Evolutionary conservation across 306 rosid species (phyloP).

Genomic region (Psophocarpus tetragonolobus): DNA sequence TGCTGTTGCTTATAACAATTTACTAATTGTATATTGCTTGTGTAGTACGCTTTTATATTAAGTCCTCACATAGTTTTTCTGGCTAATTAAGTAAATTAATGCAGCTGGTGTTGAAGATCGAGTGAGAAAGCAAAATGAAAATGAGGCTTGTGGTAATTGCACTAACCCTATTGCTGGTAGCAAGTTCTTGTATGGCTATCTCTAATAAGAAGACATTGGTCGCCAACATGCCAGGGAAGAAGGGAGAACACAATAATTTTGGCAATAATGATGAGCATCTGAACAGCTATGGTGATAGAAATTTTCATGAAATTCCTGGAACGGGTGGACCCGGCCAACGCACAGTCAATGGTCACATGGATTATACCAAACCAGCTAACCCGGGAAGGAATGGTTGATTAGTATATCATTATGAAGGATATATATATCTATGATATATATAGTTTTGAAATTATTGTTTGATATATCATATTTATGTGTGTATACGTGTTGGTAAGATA

Average conservation of each 20-base stretch:
- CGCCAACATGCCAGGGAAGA: background rate
- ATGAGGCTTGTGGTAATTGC: slow-evolving; percentile 33
- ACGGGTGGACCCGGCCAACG: background rate
- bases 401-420: background rate
- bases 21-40: background rate
- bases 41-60: background rate
- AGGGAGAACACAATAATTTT: background rate
- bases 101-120: background rate
- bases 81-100: background rate
- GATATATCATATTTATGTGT: background rate
- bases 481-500: background rate
- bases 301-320: background rate
- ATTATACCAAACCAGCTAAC: background rate
- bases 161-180: slow-evolving; percentile 10
- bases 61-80: background rate
- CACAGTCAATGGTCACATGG: background rate
- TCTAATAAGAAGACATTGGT: background rate
- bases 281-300: background rate
- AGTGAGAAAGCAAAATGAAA: background rate
- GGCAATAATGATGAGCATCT: background rate
- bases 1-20: background rate
- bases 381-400: background rate
- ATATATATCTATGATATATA: background rate
- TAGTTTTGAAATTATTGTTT: background rate
- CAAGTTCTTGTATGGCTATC: background rate